Evolutionary conservation across 345 rosid genomes (phyloP).

Genomic region (Melaleuca quinquenervia): DNA sequence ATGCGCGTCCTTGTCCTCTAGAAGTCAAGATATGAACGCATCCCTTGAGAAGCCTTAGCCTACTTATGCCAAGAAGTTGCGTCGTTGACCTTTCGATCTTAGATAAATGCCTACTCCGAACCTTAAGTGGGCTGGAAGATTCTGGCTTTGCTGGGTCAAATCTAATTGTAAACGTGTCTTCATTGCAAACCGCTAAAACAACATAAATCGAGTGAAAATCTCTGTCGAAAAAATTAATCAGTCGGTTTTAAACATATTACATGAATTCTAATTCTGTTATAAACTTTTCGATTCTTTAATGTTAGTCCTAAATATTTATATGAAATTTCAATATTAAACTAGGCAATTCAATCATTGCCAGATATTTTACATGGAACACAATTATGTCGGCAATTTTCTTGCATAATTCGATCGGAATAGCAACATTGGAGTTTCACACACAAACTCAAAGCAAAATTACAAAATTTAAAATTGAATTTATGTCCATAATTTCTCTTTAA

Average conservation of each 20-base stretch:
- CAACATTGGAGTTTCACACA: fast-evolving
- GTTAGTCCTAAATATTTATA: fast-evolving
- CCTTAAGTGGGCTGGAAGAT: neutral
- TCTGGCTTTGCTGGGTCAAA: neutral
- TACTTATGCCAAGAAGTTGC: neutral
- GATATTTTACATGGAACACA: fast-evolving
- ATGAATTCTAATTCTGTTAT: fast-evolving
- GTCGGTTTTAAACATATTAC: neutral
- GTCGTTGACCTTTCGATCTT: neutral
- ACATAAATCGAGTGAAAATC: neutral
- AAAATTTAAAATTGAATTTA: fast-evolving
- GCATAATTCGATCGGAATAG: fast-evolving
- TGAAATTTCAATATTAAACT: neutral
- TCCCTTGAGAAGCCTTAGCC: neutral
- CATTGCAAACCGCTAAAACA: neutral
- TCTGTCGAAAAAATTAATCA: fast-evolving
- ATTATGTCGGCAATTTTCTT: fast-evolving
- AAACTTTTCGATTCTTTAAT: fast-evolving
- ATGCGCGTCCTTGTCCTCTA: neutral
- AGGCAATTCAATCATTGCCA: too few relatives aligned
- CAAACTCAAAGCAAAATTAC: fast-evolving
- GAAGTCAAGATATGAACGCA: neutral
- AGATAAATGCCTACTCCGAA: neutral
- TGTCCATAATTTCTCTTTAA: neutral
- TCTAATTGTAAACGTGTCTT: neutral